Base-by-base conservation (phyloP, 1,139 yeast species). In the Magnusiomyces fungicola region DNA sequence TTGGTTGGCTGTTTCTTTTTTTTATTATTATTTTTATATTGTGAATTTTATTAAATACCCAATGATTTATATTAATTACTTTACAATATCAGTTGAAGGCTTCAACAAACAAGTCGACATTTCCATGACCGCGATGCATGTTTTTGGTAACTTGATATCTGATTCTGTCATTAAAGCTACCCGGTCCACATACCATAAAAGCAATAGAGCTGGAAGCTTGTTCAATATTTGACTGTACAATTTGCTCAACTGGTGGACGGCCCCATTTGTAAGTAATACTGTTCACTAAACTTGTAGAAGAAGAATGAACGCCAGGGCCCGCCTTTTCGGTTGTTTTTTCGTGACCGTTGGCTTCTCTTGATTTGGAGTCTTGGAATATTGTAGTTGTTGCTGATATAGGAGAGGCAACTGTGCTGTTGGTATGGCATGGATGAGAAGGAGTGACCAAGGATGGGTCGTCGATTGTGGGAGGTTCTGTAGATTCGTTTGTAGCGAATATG, bases 21-120 rank as follows among this genome's bases (percentile, higher is more conserved):
- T 9, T 27, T 27, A 27, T 9, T 19, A 4, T 32, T 32, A 4
- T 32, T 32, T 3, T 4, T 9, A n/a, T 32, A 32, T 32, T 32
- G 14, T n/a, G 6, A 3, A 9, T n/a, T n/a, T 32, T 32, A 32
- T 19, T n/a, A 32, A 32, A 19, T 9, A 14, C 24, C 7, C 6
- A 32, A 32, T 5, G 16, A 32, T 3, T 6, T 16, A 9, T 12
- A 29, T 51, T n/a, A n/a, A n/a, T n/a, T n/a, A n/a, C n/a, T n/a
- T n/a, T n/a, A n/a, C n/a, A n/a, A n/a, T 53, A 67, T 70, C 72
- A 69, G n/a, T 66, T 58, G 51, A 69, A 73, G n/a, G 74, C 65
- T 54, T 73, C 76, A 44, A 70, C 72, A 43, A 63, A 60, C 47
- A 66, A 65, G 40, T 69, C 72, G 16, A 73, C 65, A 34, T 69